Evolutionary conservation across 345 rosid species (phyloP).

Genomic region (Syzygium aromaticum): DNA sequence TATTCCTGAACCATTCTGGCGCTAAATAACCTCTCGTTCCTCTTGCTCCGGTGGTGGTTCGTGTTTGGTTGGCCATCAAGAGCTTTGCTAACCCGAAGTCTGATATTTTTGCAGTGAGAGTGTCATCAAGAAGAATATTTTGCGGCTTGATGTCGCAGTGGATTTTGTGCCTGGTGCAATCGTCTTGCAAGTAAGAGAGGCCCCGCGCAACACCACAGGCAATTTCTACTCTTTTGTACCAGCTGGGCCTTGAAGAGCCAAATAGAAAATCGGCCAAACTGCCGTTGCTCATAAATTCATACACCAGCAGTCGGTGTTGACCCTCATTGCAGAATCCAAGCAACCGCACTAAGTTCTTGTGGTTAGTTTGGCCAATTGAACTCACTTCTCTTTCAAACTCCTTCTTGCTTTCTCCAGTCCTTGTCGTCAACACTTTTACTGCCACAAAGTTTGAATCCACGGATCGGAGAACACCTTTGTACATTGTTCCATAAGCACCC

Average conservation of each 20-base stretch:
- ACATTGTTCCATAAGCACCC: slow-evolving; percentile 19
- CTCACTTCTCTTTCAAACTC: slow-evolving; percentile 14
- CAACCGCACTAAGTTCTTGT: slow-evolving; percentile 22
- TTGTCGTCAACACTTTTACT: slow-evolving; percentile 9
- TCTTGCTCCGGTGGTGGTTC: not conserved
- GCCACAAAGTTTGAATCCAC: not conserved
- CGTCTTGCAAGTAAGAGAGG: slow-evolving; percentile 15
- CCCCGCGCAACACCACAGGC: slow-evolving; percentile 11
- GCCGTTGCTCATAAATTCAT: slow-evolving; percentile 21
- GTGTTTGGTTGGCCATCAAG: not conserved
- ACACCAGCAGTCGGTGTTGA: slow-evolving; percentile 9
- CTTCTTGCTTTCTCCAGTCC: slow-evolving; percentile 4
- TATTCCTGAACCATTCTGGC: slow-evolving; percentile 7
- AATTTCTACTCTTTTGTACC: slow-evolving; percentile 10
- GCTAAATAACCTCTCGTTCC: slow-evolving; percentile 6
- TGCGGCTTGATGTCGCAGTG: slow-evolving; percentile 6
- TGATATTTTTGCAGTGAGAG: not conserved
- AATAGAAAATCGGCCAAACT: slow-evolving; percentile 7
- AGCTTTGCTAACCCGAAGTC: slow-evolving; percentile 11
- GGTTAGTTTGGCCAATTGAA: slow-evolving; percentile 20
- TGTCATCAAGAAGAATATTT: slow-evolving; percentile 7
- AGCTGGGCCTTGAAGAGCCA: not conserved
- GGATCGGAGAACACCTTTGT: not conserved
- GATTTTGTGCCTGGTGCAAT: not conserved
- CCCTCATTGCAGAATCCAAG: slow-evolving; percentile 20